Base-by-base conservation (phyloP, 371 early-diverging fungal genomes). In the Haplosporangium sp. region DNA sequence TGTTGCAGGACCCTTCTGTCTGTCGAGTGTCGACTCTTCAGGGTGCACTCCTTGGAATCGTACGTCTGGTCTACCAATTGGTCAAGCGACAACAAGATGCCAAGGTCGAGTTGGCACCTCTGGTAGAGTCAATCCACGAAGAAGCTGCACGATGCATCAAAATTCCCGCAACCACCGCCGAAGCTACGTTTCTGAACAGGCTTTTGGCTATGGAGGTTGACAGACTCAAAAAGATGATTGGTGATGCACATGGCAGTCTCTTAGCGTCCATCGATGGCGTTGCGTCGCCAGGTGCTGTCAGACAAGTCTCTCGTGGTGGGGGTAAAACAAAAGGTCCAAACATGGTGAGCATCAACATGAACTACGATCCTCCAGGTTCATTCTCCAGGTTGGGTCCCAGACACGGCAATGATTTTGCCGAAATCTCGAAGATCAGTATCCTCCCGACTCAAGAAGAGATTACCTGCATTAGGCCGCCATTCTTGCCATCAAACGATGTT, bases 401-500 rank as follows among this genome's bases (percentile, higher is more conserved):
- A 3, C 86, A 86, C 60, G 84, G 84, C 73, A 86, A 87, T 55
- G 85, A 86, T 62, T 46, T 43, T 14, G n/a, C 14, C 8, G 74
- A 81, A 10, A 81, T 86, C 43, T 21, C 64, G 13, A 46, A 80
- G 1, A 83, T 86, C 46, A 59, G 57, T 6, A 60, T 88, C 10
- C 67, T 84, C 5, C 86, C 89, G 6, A 85, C 89, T 1, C 57
- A 71, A 43, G 54, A 66, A 10, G 86, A 86, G 59, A 80, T 86
- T 13, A 58, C 69, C 3, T 58, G 74, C 11, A 13, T 10, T 2
- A 42, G 65, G 21, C 42, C 41, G 3, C 81, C 84, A 0, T 82
- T 79, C 46, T 66, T 86, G 38, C 86, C 86, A 0, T 82, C 85
- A 5, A 80, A 81, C 42, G 73, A 58, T 47, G 41, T 75, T 11